Percentiles rank a stretch among this genome's conserved stretches.
These are phyloP conservation scores for Cylindrodendrum hubeiense DNA, from an alignment of 2,329 filamentous ascomycete genomes.

Conservation along the genomic window DNA sequence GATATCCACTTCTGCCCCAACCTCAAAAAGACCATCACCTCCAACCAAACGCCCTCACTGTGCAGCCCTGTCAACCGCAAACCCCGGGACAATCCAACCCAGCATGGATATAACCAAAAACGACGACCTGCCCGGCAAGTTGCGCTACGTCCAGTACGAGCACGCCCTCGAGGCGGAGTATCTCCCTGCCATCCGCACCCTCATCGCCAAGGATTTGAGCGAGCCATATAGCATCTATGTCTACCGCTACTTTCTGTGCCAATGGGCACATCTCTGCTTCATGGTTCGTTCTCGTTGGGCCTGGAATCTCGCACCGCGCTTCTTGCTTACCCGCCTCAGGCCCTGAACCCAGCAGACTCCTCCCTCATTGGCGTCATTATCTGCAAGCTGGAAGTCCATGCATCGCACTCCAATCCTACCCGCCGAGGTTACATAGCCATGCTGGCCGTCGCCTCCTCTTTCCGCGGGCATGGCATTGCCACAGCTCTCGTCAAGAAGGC, in stretches of 20 bases:
- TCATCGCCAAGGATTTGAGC: constrained; percentile 96
- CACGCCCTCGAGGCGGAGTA: constrained; percentile 72
- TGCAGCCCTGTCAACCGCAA: constrained; percentile 8
- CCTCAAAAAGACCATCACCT: constrained; percentile 21
- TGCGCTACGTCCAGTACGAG: constrained; percentile 73
- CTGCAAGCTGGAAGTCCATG: constrained; percentile 92
- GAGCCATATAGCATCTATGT: constrained; percentile 99
- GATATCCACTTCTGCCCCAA: constrained; percentile 28
- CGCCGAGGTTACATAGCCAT: constrained; percentile 97
- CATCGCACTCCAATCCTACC: constrained; percentile 79
- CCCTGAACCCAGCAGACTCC: constrained; percentile 68
- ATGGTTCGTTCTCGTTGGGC: constrained; percentile 69
- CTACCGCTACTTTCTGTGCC: constrained; percentile 96
- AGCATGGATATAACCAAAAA: constrained; percentile 51
- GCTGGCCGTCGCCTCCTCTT: constrained; percentile 87
- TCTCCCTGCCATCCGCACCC: constrained; percentile 86
- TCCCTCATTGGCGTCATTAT: constrained; percentile 90
- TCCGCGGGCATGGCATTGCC: constrained; percentile 88
- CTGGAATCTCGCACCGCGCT: not conserved
- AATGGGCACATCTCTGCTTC: constrained; percentile 98
- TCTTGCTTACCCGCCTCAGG: constrained; percentile 54
- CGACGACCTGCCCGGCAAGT: constrained; percentile 57
- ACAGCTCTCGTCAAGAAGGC: constrained; percentile 90
- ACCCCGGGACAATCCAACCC: constrained; percentile 12
- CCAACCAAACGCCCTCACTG: constrained; percentile 1